phyloP scores from a whole-genome alignment of 805 yeast species.

The Candida odintsovae region DNA sequence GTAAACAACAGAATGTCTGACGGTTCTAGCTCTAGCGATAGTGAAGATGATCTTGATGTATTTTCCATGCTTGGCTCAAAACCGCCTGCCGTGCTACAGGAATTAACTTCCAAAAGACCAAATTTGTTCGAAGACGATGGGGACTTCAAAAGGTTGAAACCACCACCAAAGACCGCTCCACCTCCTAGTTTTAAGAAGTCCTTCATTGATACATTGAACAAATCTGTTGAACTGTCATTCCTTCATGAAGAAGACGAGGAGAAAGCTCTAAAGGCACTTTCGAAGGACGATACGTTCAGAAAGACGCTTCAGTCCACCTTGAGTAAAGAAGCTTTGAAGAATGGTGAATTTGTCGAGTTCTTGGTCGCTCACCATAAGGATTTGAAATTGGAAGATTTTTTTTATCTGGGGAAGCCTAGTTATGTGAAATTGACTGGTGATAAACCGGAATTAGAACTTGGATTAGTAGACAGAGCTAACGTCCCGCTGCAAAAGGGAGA shows the following conservation, averaged over 20 bases:
- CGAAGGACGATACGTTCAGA: not conserved
- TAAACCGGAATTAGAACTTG: not conserved
- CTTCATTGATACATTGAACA: not conserved
- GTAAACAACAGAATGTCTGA: not conserved
- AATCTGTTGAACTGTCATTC: slow-evolving; percentile 1
- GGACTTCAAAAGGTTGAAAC: slow-evolving; percentile 1
- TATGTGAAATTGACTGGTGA: not conserved
- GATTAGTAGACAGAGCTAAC: not conserved
- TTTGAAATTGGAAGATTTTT: slow-evolving; percentile 6
- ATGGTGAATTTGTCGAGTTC: slow-evolving; percentile 5
- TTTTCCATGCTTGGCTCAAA: not conserved
- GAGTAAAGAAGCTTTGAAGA: slow-evolving; percentile 4
- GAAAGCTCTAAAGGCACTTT: slow-evolving; percentile 1
- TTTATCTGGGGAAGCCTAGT: slow-evolving; percentile 4
- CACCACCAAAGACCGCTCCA: slow-evolving; percentile 1
- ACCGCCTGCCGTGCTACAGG: not conserved
- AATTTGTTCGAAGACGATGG: slow-evolving; percentile 1
- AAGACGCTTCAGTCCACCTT: not conserved
- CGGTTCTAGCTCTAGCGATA: not conserved
- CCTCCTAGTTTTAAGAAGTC: slow-evolving; percentile 1
- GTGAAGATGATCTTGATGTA: slow-evolving; percentile 1
- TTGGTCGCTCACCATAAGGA: not conserved
- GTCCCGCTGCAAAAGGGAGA: not conserved
- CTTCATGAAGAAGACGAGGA: slow-evolving; percentile 5
- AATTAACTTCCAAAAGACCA: not conserved